Conservation (phyloP, 257 asterid genomes). For the Salvia hispanica region DNA sequence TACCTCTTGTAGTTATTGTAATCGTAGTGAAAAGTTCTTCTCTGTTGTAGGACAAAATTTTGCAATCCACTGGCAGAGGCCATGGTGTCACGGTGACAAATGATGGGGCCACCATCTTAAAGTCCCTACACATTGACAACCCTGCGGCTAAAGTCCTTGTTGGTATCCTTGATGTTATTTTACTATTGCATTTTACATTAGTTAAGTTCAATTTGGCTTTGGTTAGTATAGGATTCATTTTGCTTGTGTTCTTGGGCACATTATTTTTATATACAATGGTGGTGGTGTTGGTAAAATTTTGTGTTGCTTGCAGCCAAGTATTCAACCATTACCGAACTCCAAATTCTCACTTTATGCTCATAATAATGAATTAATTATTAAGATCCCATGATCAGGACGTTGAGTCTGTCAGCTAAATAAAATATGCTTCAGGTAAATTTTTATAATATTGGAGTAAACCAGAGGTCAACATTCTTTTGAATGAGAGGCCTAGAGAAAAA, state of each 20-base stretch:
- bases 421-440: neutral
- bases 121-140: constrained; percentile 94
- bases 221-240: neutral
- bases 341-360: neutral
- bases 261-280: neutral
- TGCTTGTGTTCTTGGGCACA: neutral
- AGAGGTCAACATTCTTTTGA: constrained; percentile 9
- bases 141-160: constrained; percentile 98
- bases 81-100: constrained; percentile 89
- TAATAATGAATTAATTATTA: neutral
- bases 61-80: constrained; percentile 82
- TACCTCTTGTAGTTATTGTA: neutral
- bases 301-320: neutral
- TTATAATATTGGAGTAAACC: constrained; percentile 2
- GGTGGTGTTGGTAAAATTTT: constrained; percentile 4
- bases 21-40: neutral
- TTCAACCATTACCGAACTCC: neutral
- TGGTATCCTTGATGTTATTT: constrained; percentile 61
- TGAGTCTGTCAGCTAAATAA: neutral
- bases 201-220: neutral
- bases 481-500: neutral
- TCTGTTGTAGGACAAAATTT: constrained; percentile 71
- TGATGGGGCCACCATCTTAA: constrained; percentile 98
- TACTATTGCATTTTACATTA: neutral
- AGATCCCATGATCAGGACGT: neutral